Conservation (phyloP, 2,329 filamentous ascomycete species). For the Monosporascus sp. region DNA sequence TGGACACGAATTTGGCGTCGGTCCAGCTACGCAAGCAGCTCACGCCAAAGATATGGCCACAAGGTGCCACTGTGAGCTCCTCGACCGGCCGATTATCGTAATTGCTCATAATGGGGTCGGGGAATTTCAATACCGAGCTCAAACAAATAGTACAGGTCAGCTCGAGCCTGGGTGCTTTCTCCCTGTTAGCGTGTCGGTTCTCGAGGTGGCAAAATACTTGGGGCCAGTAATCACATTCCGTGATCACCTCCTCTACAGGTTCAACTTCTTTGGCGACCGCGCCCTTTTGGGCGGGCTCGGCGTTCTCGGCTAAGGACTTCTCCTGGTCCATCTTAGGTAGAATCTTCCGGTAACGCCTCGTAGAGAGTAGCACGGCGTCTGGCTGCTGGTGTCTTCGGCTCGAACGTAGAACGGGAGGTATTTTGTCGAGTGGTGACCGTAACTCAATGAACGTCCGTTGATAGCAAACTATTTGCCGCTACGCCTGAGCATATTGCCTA, state of each 20-base stretch:
- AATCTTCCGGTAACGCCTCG: no score
- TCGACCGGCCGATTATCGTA: neutral
- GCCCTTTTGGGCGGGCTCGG: no score
- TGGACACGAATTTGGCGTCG: neutral
- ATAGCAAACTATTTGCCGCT: no score
- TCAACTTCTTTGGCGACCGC: no score
- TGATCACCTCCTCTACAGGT: neutral
- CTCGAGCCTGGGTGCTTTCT: neutral
- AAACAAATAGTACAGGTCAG: neutral
- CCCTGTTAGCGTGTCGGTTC: neutral
- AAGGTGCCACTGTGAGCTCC: neutral
- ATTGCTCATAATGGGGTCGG: neutral
- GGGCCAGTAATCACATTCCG: neutral
- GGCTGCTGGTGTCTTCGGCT: no score
- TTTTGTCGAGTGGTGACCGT: no score
- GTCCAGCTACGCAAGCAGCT: neutral
- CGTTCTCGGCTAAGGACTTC: no score
- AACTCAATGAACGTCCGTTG: no score
- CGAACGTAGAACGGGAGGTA: no score
- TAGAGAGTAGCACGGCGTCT: no score
- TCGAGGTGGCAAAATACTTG: neutral
- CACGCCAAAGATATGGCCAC: neutral
- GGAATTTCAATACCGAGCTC: neutral
- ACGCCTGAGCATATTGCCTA: no score
- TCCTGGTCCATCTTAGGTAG: no score